These are phyloP conservation scores for Podila verticillata DNA, from an alignment of 192 early-diverging fungal species.

Conservation along the genomic window DNA sequence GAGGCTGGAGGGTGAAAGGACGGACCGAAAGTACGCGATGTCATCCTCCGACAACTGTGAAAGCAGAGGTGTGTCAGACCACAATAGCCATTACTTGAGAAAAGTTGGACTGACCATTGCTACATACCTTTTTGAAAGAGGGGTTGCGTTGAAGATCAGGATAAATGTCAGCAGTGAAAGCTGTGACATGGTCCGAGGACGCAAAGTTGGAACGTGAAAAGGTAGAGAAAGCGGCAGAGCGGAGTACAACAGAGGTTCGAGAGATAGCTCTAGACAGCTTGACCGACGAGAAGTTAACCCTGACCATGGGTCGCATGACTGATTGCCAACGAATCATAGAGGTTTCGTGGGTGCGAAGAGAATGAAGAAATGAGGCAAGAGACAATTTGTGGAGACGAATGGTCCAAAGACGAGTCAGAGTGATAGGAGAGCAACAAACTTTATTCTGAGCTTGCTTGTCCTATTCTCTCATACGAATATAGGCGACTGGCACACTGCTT, in stretches of 20 bases:
- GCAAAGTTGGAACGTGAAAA: background rate
- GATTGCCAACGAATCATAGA: too few relatives aligned
- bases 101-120: background rate
- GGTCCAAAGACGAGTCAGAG: too few relatives aligned
- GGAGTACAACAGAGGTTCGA: background rate
- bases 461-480: too few relatives aligned
- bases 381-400: too few relatives aligned
- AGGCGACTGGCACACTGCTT: too few relatives aligned
- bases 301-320: too few relatives aligned
- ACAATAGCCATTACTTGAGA: background rate
- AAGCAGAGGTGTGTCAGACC: background rate
- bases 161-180: conserved; percentile 54
- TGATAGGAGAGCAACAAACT: too few relatives aligned
- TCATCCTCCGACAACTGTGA: conserved; percentile 65
- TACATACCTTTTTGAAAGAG: conserved; percentile 52
- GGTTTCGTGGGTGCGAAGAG: too few relatives aligned
- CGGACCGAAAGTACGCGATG: conserved; percentile 65
- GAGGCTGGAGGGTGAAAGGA: conserved; percentile 55
- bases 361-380: too few relatives aligned
- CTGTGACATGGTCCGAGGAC: background rate
- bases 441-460: too few relatives aligned
- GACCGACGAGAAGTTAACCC: too few relatives aligned
- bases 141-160: conserved; percentile 50
- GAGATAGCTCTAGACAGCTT: background rate
- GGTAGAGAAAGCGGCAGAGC: conserved; percentile 10